Percentiles rank a stretch among this genome's conserved stretches.
Conservation (phyloP, 306 rosid genomes). For the Fragaria ananassa region DNA sequence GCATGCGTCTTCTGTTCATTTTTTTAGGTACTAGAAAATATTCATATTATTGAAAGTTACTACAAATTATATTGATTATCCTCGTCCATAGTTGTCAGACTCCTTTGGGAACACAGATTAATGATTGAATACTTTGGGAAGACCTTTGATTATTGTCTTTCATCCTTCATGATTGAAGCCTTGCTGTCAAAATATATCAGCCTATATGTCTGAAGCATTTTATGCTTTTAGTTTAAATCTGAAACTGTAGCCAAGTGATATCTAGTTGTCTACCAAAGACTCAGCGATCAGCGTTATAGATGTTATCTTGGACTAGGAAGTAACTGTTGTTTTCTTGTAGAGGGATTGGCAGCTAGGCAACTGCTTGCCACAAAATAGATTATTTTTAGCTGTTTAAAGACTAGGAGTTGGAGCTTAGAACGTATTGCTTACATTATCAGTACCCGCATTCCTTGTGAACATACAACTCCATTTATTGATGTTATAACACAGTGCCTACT, state of each 20-base stretch:
- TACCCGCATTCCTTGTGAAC: background rate
- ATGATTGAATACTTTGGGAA: background rate
- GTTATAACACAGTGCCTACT: background rate
- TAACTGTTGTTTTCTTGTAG: conserved; percentile 5
- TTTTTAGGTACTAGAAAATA: background rate
- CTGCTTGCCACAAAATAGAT: background rate
- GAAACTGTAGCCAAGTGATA: background rate
- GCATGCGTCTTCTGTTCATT: background rate
- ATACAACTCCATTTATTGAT: background rate
- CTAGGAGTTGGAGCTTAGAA: background rate
- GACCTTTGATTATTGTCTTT: background rate
- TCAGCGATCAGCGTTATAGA: background rate
- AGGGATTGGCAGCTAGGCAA: background rate
- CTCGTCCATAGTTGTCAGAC: background rate
- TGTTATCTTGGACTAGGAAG: background rate
- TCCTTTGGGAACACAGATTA: background rate
- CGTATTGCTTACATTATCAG: background rate
- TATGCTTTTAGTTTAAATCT: background rate
- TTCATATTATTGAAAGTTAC: background rate
- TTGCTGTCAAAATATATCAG: background rate
- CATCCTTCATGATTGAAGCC: background rate
- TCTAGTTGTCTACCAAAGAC: background rate
- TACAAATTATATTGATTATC: background rate
- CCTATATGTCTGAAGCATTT: background rate
- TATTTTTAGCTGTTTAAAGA: background rate